These are phyloP conservation scores for Begonia loranthoides DNA, from an alignment of 306 rosid species.

Conservation along the genomic window DNA sequence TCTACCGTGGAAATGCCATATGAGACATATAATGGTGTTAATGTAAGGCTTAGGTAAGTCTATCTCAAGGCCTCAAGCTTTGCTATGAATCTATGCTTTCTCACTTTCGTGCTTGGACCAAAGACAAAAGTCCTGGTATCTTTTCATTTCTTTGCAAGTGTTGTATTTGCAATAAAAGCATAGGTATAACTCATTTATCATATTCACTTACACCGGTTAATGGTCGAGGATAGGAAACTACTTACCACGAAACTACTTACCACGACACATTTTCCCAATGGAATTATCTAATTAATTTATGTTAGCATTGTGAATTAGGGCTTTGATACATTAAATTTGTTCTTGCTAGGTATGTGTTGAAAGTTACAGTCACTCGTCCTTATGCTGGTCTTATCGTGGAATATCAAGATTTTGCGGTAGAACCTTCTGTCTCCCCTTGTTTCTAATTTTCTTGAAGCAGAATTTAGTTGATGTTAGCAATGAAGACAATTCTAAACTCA, in stretches of 20 bases:
- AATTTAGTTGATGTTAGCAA: too few relatives aligned
- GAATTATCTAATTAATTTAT: not conserved
- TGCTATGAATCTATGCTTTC: not conserved
- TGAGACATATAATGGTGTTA: slow-evolving; percentile 92
- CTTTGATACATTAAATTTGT: slow-evolving; percentile 13
- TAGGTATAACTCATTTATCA: too few relatives aligned
- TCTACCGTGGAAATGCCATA: slow-evolving; percentile 99
- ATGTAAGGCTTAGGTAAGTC: slow-evolving; percentile 85
- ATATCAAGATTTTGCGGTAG: slow-evolving; percentile 93
- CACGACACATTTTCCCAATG: too few relatives aligned
- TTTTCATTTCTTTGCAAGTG: too few relatives aligned
- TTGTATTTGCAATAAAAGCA: too few relatives aligned
- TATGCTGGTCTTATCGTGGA: slow-evolving; percentile 88
- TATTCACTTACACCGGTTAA: too few relatives aligned
- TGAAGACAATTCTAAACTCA: not conserved
- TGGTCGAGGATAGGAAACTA: too few relatives aligned
- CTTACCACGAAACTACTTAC: too few relatives aligned
- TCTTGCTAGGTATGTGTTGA: slow-evolving; percentile 72
- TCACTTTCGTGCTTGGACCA: not conserved
- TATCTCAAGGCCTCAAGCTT: slow-evolving; percentile 7
- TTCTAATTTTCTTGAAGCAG: not conserved
- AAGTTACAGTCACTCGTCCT: slow-evolving; percentile 89
- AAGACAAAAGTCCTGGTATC: too few relatives aligned
- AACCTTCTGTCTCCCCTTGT: not conserved
- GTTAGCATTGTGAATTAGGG: not conserved